Conservation (phyloP, 495 filamentous ascomycete genomes). For the Clavariopsis aquatica region DNA sequence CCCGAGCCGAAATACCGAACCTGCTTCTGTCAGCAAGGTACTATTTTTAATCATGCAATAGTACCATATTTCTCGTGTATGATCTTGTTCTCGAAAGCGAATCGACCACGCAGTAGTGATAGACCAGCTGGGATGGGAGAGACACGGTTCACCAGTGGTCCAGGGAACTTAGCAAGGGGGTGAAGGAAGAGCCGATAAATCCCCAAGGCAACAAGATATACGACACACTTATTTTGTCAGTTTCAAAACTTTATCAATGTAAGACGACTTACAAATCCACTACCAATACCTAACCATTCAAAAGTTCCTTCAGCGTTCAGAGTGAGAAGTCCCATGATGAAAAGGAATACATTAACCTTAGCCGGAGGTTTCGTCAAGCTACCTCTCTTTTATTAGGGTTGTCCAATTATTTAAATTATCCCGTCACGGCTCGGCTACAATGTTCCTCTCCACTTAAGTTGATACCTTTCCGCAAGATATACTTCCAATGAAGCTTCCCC, state of each 20-base stretch:
- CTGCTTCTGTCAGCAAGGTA: not conserved
- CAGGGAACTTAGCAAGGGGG: slow-evolving; percentile 25
- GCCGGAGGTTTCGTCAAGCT: no score
- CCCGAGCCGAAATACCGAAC: slow-evolving; percentile 36
- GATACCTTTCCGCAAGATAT: no score
- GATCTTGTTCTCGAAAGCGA: slow-evolving; percentile 36
- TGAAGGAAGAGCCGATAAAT: slow-evolving; percentile 22
- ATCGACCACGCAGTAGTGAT: slow-evolving; percentile 32
- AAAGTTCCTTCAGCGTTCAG: not conserved
- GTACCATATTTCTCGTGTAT: slow-evolving; percentile 41
- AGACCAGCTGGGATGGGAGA: slow-evolving; percentile 33
- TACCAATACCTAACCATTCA: not conserved
- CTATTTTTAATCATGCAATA: not conserved
- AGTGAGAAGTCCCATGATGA: not conserved
- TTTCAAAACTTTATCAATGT: not conserved
- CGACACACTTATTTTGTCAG: slow-evolving; percentile 3
- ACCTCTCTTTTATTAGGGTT: no score
- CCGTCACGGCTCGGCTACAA: no score
- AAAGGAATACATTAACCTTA: no score
- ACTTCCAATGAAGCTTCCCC: not conserved
- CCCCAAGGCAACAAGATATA: slow-evolving; percentile 12
- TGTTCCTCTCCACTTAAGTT: no score
- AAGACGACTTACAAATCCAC: not conserved
- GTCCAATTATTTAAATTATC: not conserved
- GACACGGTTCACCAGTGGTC: slow-evolving; percentile 19